These are phyloP conservation scores for Melocanna baccifera DNA, from an alignment of 176 grass and related monocot species.

Conservation along the genomic window DNA sequence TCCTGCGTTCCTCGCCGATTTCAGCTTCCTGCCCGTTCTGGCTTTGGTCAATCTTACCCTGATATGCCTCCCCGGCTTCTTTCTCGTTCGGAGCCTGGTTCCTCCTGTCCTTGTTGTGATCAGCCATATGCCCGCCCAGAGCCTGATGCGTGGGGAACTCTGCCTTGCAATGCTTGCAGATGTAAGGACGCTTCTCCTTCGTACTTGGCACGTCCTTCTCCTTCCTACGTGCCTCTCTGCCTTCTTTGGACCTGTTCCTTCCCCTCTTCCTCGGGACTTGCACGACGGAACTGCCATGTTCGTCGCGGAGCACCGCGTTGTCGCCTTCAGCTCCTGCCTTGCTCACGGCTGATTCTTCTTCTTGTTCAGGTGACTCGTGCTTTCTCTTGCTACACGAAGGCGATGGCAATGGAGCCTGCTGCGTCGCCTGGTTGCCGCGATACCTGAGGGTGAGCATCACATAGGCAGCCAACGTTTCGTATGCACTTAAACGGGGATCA, in stretches of 20 bases:
- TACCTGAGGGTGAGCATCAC: neutral
- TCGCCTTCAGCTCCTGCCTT: neutral
- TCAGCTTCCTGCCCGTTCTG: neutral
- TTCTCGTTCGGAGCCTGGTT: neutral
- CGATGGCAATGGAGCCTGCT: neutral
- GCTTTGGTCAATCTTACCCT: neutral
- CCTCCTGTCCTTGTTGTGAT: slow-evolving; percentile 35
- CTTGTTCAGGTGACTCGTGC: neutral
- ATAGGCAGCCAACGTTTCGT: neutral
- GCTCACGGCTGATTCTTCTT: neutral
- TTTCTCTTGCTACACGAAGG: neutral
- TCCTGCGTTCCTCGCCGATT: neutral
- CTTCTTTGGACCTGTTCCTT: slow-evolving; percentile 7
- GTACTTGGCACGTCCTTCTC: neutral
- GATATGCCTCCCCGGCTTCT: neutral
- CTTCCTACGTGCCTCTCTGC: neutral
- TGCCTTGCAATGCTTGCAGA: slow-evolving; percentile 39
- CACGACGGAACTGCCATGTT: neutral
- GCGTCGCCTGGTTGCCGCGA: neutral
- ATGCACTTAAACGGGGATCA: neutral
- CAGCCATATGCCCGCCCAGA: slow-evolving; percentile 41
- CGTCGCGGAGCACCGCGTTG: neutral
- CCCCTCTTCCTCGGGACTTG: neutral
- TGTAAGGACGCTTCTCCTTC: slow-evolving; percentile 27
- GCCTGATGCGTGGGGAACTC: slow-evolving; percentile 41